phyloP scores from a whole-genome alignment of 768 basidiomycete genomes.

The Amanita brunnescens region DNA sequence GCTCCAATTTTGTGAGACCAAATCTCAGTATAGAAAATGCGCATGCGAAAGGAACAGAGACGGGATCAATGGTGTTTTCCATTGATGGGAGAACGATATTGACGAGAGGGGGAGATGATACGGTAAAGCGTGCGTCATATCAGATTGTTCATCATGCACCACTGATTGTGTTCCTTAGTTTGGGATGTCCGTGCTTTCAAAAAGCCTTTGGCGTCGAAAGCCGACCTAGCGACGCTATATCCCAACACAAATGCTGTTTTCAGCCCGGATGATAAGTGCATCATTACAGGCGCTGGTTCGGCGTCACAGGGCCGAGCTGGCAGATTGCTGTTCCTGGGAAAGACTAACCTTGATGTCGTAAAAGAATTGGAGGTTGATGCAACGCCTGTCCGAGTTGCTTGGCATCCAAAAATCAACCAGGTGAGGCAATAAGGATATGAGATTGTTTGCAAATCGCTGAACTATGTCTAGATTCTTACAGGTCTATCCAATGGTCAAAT shows the following conservation, averaged over 20 bases:
- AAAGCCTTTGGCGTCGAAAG: constrained; percentile 68
- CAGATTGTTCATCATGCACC: constrained; percentile 8
- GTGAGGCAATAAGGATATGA: constrained; percentile 32
- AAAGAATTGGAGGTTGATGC: constrained; percentile 62
- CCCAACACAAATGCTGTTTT: constrained; percentile 91
- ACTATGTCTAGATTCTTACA: constrained; percentile 60
- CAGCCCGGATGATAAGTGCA: constrained; percentile 86
- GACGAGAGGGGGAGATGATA: constrained; percentile 91
- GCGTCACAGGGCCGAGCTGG: constrained; percentile 61
- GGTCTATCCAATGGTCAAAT: constrained; percentile 85
- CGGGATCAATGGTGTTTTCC: constrained; percentile 81
- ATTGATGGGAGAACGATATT: constrained; percentile 80
- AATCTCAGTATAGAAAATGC: constrained; percentile 81
- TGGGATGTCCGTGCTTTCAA: constrained; percentile 94
- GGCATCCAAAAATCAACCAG: constrained; percentile 99
- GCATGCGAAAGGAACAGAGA: constrained; percentile 79
- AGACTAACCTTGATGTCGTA: constrained; percentile 58
- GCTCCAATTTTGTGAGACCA: constrained; percentile 89
- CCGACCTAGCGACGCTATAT: constrained; percentile 68
- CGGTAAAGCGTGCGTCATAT: constrained; percentile 75
- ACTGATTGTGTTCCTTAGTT: constrained; percentile 39
- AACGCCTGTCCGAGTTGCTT: constrained; percentile 82
- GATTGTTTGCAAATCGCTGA: constrained; percentile 1
- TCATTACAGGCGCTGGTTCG: constrained; percentile 78
- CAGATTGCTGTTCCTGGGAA: constrained; percentile 63